phyloP scores from a whole-genome alignment of 148 eudicot genomes.

The Polygonum aviculare region DNA sequence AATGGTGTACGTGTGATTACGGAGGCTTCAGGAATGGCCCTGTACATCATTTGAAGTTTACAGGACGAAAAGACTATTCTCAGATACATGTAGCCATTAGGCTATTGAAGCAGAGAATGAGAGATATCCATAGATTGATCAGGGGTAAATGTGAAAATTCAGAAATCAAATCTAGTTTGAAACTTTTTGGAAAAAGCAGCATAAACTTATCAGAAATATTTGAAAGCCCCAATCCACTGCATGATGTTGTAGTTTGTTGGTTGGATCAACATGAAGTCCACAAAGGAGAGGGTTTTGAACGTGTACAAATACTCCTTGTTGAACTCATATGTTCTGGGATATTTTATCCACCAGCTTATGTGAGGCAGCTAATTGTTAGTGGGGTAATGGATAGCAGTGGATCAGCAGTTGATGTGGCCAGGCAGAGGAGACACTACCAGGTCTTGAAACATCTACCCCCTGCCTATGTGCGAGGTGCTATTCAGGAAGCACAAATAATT shows the following conservation, averaged over 20 bases:
- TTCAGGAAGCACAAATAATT: conserved; percentile 46
- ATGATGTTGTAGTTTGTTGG: conserved; percentile 89
- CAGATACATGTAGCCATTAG: conserved; percentile 63
- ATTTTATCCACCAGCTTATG: conserved; percentile 77
- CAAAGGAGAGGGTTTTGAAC: conserved; percentile 64
- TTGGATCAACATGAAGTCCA: conserved; percentile 84
- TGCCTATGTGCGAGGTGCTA: conserved; percentile 47
- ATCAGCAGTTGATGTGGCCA: conserved; percentile 30
- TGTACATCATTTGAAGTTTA: conserved; percentile 53
- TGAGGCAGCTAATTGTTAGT: conserved; percentile 81
- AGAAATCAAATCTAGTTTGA: conserved; percentile 18
- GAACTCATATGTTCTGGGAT: conserved; percentile 68
- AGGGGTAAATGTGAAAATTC: conserved; percentile 23
- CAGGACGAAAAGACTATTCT: conserved; percentile 83
- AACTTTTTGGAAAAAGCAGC: conserved; percentile 16
- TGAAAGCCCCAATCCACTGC: conserved; percentile 88
- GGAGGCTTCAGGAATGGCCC: conserved; percentile 62
- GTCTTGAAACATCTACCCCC: conserved; percentile 83
- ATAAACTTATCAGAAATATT: conserved; percentile 41
- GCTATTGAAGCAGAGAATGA: conserved; percentile 61
- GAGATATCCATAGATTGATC: conserved; percentile 34
- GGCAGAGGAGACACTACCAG: conserved; percentile 54
- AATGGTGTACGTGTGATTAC: conserved; percentile 95
- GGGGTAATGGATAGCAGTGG: conserved; percentile 69
- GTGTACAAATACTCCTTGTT: conserved; percentile 59